These are phyloP conservation scores for Arabis alpina DNA, from an alignment of 345 rosid genomes.

Conservation along the genomic window DNA sequence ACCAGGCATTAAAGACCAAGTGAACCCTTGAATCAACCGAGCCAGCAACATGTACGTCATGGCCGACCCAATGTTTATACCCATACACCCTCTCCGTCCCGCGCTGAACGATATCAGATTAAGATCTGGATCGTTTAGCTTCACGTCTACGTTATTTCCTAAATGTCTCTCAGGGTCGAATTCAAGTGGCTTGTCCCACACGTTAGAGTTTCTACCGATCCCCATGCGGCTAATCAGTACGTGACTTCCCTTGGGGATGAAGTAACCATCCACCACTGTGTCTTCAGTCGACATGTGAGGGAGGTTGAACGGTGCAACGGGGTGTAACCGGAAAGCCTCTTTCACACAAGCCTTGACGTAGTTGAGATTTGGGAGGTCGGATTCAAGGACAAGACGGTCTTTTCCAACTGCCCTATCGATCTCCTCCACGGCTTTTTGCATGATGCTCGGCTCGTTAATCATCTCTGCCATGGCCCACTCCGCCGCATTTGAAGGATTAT, in stretches of 20 bases:
- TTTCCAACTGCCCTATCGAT: conserved; percentile 54
- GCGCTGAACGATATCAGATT: conserved; percentile 52
- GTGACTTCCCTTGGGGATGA: conserved; percentile 64
- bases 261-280: conserved; percentile 44
- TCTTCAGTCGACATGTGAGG: conserved; percentile 51
- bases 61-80: conserved; percentile 45
- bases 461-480: conserved; percentile 68
- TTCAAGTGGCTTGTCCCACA: conserved; percentile 54
- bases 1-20: conserved; percentile 43
- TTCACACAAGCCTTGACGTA: conserved; percentile 57
- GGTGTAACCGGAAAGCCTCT: conserved; percentile 63
- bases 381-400: conserved; percentile 55
- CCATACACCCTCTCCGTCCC: conserved; percentile 60
- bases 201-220: conserved; percentile 53
- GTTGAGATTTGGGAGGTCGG: conserved; percentile 50
- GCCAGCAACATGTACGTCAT: conserved; percentile 60
- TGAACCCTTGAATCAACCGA: conserved; percentile 56
- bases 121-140: conserved; percentile 42
- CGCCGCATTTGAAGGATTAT: conserved; percentile 60
- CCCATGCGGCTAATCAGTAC: conserved; percentile 48
- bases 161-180: conserved; percentile 59
- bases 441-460: conserved; percentile 52
- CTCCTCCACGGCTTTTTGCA: conserved; percentile 51
- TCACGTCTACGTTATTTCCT: conserved; percentile 13
- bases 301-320: conserved; percentile 48